Evolutionary conservation across 1,284 basidiomycete species (phyloP), one percentile per base, ranked within the genome.

Genomic region (Xerocomus minutiporus): DNA sequence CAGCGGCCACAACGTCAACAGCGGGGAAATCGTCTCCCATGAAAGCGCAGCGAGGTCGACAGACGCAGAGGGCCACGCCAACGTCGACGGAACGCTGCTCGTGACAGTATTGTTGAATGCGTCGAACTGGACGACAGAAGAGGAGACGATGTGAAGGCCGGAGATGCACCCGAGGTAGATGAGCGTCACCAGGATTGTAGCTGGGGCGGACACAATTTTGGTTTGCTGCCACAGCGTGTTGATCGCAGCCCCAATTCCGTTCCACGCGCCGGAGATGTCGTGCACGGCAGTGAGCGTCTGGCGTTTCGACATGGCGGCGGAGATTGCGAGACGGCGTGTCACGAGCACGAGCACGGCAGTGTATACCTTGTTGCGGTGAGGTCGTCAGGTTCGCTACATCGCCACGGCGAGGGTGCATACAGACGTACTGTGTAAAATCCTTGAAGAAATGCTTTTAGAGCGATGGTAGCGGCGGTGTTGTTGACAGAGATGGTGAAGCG

Each of bases 51-150:
- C 12, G 17, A 61, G 35, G 9, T 58, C n/a, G 11, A 45, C 13
- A 0, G 39, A 40, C 6, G 44, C 12, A n/a, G 34, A 15, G 1
- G 59, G 36, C 56, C 56, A 63, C 20, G 40, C 34, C 3, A 48
- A 23, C 13, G 44, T 35, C 2, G 59, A 61, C 1, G 46, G 43
- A 17, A 50, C 50, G 2, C 26, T 1, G 1, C 8, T 26, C 1
- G 26, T 28, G 15, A 52, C 12, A 3, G 49, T 52, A 5, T 47
- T 43, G 8, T 60, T 46, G 45, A 60, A 64, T 2, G 54, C 23
- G 17, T 65, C 46, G 0, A 64, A 62, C 44, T 60, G 52, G 5
- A 62, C 41, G 42, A 66, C 28, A 1, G 63, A 60, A 0, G 63
- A 48, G 0, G 62, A 64, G n/a, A 59, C 9, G 11, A 66, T 54